A percentile compares a stretch with the other conserved stretches of the same genome.
Evolutionary conservation across 2,329 filamentous ascomycete species (phyloP).

Genomic region (Neurospora crassa): DNA sequence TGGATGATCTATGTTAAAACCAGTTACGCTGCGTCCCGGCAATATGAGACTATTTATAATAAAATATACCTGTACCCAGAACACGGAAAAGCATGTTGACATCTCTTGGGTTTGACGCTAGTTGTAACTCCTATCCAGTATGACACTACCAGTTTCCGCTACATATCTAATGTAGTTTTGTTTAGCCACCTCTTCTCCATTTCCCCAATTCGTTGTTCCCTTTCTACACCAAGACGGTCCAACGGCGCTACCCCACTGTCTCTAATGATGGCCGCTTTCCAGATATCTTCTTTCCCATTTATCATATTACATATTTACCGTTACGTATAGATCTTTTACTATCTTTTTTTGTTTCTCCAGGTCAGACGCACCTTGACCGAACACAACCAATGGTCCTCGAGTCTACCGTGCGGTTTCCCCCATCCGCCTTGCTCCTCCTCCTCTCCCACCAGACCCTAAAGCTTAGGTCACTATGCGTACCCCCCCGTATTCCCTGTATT

Average conservation of each 20-base stretch:
- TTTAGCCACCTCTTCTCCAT: not conserved
- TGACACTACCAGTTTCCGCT: not conserved
- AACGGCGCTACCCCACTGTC: not conserved
- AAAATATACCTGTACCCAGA: not conserved
- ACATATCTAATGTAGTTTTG: not conserved
- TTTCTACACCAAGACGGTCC: not conserved
- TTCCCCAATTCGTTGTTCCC: not conserved
- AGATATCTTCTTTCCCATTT: not conserved
- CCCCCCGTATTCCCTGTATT: conserved; percentile 20
- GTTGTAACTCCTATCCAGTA: not conserved
- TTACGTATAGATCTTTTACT: conserved; percentile 9
- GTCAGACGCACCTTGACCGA: not conserved
- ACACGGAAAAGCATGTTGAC: not conserved
- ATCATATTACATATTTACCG: conserved; percentile 1
- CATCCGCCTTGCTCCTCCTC: not conserved
- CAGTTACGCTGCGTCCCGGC: not conserved
- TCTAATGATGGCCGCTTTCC: not conserved
- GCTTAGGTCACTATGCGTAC: not conserved
- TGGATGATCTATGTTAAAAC: not conserved
- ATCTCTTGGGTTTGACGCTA: not conserved
- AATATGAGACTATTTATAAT: not conserved
- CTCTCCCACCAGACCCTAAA: not conserved
- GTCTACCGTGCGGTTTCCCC: not conserved
- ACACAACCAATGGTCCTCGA: not conserved
- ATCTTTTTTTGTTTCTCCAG: not conserved